Conservation (phyloP, 2,329 filamentous ascomycete species). For the Ascochyta koolunga region DNA sequence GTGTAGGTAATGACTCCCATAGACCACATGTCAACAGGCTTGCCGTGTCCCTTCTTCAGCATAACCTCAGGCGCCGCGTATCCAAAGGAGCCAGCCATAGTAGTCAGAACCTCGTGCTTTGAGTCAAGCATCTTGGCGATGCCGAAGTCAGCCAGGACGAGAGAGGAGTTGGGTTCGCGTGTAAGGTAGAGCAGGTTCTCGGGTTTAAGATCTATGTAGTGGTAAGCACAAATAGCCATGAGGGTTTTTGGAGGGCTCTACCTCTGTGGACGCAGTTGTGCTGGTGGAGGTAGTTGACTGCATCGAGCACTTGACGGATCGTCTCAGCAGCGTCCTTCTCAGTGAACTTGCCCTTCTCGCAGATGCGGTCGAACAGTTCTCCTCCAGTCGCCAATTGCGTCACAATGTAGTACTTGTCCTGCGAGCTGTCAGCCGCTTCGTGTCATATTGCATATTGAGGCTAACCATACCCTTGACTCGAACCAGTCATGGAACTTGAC, state of each 20-base stretch:
- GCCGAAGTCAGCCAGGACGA: conserved; percentile 96
- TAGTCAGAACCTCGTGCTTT: conserved; percentile 89
- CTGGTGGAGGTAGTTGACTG: conserved; percentile 91
- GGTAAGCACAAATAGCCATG: conserved; percentile 25
- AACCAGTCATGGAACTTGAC: conserved; percentile 99
- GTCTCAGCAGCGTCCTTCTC: conserved; percentile 97
- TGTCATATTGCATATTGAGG: not conserved
- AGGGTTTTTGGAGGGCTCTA: conserved; percentile 49
- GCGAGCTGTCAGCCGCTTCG: conserved; percentile 25
- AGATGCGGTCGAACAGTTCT: conserved; percentile 97
- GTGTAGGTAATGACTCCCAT: conserved; percentile 99
- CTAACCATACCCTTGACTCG: conserved; percentile 79
- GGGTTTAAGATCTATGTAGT: conserved; percentile 81
- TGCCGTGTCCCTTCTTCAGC: conserved; percentile 96
- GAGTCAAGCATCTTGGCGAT: conserved; percentile 97
- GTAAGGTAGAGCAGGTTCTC: conserved; percentile 97
- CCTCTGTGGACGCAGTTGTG: conserved; percentile 97
- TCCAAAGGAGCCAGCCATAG: conserved; percentile 98
- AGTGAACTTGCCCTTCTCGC: conserved; percentile 96
- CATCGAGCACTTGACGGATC: conserved; percentile 89
- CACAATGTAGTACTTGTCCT: conserved; percentile 99
- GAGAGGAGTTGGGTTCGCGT: conserved; percentile 74
- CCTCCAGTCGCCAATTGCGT: conserved; percentile 95
- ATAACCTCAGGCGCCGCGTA: conserved; percentile 98
- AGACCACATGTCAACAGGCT: conserved; percentile 99